Conservation (phyloP, 805 yeast species). For the Ogataea degrootiae region DNA sequence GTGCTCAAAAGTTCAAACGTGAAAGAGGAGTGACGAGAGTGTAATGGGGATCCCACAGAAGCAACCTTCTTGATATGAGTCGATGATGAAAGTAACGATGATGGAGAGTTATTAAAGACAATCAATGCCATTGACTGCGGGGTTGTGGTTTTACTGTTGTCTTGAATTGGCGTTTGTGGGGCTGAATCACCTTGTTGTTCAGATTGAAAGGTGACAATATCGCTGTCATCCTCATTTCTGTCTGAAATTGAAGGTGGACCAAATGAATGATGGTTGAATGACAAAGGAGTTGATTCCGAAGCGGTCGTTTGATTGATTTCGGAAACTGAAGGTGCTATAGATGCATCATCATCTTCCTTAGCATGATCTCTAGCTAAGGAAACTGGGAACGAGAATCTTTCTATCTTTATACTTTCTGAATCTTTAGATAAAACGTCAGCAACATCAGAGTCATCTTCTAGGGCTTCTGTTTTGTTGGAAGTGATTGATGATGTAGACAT, state of each 20-base stretch:
- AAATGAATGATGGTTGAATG: no score
- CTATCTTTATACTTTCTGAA: constrained; percentile 4
- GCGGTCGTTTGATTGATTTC: background rate
- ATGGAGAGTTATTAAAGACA: background rate
- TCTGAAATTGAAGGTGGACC: no score
- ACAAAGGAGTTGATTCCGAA: no score
- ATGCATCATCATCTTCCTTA: background rate
- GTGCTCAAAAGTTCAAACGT: constrained; percentile 20
- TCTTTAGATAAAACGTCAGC: background rate
- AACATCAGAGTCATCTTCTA: background rate
- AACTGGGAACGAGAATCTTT: constrained; percentile 16
- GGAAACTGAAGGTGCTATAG: background rate
- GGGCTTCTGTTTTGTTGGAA: background rate
- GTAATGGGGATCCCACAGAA: constrained; percentile 19
- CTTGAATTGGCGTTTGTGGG: no score
- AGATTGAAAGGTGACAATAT: no score
- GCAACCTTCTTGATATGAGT: constrained; percentile 19
- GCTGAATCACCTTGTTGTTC: no score
- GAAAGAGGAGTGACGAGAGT: constrained; percentile 25
- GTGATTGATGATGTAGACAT: background rate
- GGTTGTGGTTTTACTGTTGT: no score
- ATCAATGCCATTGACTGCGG: background rate
- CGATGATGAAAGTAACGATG: background rate
- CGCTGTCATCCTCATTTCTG: no score
- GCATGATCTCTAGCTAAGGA: background rate